Evolutionary conservation across 176 grass and related monocot genomes (phyloP), one percentile per base, ranked within the genome.

Genomic region (Elymus sibiricus): DNA sequence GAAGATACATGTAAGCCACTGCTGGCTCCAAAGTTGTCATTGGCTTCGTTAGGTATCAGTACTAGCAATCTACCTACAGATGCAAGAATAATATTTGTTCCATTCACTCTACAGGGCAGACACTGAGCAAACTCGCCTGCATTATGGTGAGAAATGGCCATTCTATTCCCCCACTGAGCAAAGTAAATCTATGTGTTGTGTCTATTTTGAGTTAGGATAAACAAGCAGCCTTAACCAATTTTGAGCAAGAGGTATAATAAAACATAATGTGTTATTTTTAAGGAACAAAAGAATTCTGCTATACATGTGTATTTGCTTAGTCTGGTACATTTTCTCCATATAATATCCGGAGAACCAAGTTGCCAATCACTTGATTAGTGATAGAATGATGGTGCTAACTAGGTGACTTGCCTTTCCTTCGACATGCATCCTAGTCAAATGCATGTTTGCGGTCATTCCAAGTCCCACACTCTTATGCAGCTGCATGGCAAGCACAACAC

Each of bases 371-470:
- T 75, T 75, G 31, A 37, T 27, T 35, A 82, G n/a, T 69, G 10
- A 56, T 25, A 81, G 22, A 70, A 47, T 71, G 34, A 29, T 47
- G 64, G 61, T 82, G n/a, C 14, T 51, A 85, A 77, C 13, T 79
- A 81, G 58, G 49, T 68, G 64, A 42, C 89, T 87, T 96, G 90
- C 94, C 97, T 95, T 96, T 87, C 97, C 97, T 83, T 98, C 97
- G 2, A 98, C 90, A 81, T 98, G 97, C 90, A 98, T 98, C 81
- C 94, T 88, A 77, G 97, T 95, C 74, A 98, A 86, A 88, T 98
- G 97, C 97, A 98, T 95, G 66, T 90, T 94, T 91, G 92, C 74
- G 13, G 91, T 94, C 81, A 98, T 92, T 78, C 97, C 94, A 43
- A 98, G 83, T 69, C 93, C 93, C 68, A 98, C 65, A 37, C 79